phyloP scores from a whole-genome alignment of 345 rosid genomes.

The Anastatica hierochuntica region DNA sequence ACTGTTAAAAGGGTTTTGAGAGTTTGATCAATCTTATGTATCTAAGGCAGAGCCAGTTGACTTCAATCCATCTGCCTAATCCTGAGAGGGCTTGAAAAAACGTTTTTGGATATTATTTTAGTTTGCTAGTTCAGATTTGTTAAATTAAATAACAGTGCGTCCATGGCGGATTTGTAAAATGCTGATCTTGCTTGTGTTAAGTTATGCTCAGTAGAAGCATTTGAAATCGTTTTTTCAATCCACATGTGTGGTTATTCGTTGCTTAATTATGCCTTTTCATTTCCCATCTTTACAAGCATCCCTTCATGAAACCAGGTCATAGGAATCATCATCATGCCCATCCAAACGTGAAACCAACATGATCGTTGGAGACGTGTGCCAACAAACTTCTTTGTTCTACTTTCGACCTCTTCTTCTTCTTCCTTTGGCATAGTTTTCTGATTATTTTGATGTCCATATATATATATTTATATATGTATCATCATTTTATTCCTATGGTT shows the following conservation, averaged over 20 bases:
- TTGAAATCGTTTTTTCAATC: background rate
- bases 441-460: constrained; percentile 7
- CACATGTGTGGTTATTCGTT: background rate
- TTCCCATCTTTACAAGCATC: background rate
- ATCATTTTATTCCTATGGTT: background rate
- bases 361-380: too few relatives aligned
- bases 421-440: background rate
- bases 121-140: background rate
- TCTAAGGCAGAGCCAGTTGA: background rate
- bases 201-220: background rate
- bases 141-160: too few relatives aligned
- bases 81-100: too few relatives aligned
- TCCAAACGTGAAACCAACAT: background rate
- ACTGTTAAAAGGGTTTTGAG: background rate
- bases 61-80: background rate
- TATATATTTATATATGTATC: too few relatives aligned
- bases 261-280: background rate
- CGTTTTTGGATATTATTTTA: background rate
- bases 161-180: background rate
- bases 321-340: background rate
- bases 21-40: background rate
- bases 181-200: background rate
- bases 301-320: background rate
- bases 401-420: background rate
- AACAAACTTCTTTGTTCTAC: too few relatives aligned